Percentiles rank a stretch among this genome's conserved stretches.
phyloP scores from a whole-genome alignment of 148 eudicot genomes.

The Fagopyrum homotropicum region DNA sequence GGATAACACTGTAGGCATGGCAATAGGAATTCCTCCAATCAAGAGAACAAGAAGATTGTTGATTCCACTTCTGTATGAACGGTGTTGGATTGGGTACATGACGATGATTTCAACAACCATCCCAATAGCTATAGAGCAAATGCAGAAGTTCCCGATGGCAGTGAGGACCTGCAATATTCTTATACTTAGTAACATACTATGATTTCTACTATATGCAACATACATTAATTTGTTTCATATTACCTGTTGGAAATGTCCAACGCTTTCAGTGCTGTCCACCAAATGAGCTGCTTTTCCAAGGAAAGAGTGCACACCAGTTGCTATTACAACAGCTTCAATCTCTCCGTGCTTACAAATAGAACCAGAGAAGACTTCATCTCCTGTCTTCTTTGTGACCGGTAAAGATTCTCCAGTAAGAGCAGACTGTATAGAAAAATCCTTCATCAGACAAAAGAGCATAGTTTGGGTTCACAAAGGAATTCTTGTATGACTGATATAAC shows the following conservation, averaged over 20 bases:
- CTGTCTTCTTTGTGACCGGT: conserved; percentile 55
- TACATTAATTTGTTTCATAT: background rate
- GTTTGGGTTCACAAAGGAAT: background rate
- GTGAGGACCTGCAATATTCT: conserved; percentile 54
- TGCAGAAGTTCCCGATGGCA: conserved; percentile 74
- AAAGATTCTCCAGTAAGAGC: conserved; percentile 74
- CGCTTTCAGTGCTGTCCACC: conserved; percentile 54
- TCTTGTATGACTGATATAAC: background rate
- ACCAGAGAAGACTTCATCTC: conserved; percentile 67
- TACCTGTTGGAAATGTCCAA: conserved; percentile 78
- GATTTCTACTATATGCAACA: background rate
- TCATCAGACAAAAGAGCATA: background rate
- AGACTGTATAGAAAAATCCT: conserved; percentile 34
- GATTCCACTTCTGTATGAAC: conserved; percentile 59
- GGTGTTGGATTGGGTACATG: conserved; percentile 56
- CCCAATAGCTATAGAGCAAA: conserved; percentile 70
- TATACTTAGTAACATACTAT: background rate
- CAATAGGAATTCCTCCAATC: conserved; percentile 83
- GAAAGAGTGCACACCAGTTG: conserved; percentile 68
- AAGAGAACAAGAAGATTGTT: conserved; percentile 74
- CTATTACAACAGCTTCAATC: conserved; percentile 65
- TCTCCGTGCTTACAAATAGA: conserved; percentile 76
- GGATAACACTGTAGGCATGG: conserved; percentile 81
- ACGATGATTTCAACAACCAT: conserved; percentile 63
- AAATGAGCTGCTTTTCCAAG: conserved; percentile 69